A percentile compares a stretch with the other conserved stretches of the same genome.
phyloP scores from a whole-genome alignment of 768 basidiomycete species.

The Xerocomus potaroensis region DNA sequence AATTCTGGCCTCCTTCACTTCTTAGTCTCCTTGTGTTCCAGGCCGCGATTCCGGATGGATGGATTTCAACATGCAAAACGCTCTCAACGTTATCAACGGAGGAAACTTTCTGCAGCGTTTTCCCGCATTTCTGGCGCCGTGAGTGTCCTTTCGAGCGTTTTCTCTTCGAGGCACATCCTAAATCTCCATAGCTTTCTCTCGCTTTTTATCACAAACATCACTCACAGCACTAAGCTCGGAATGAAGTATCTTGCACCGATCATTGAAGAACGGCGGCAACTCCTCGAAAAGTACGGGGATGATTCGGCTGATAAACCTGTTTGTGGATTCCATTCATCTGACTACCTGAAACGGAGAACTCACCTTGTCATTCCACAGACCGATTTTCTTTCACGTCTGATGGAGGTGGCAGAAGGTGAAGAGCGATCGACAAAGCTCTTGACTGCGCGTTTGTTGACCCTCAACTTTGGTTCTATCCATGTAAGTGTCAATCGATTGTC shows the following conservation, averaged over 20 bases:
- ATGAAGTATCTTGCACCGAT: constrained; percentile 23
- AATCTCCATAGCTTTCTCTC: constrained; percentile 11
- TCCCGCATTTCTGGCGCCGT: constrained; percentile 33
- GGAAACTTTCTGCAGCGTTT: constrained; percentile 21
- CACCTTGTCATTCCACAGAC: constrained; percentile 13
- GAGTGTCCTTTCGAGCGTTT: background rate
- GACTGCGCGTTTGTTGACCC: constrained; percentile 3
- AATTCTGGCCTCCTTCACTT: background rate
- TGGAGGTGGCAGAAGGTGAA: constrained; percentile 20
- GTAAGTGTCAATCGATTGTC: too few relatives aligned
- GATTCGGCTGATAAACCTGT: constrained; percentile 27
- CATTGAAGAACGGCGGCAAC: constrained; percentile 25
- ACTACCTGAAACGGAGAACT: too few relatives aligned
- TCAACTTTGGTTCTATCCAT: constrained; percentile 19
- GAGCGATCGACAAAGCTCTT: constrained; percentile 20
- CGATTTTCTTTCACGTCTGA: constrained; percentile 32
- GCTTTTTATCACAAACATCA: constrained; percentile 4
- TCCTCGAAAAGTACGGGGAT: constrained; percentile 17
- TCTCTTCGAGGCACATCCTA: background rate
- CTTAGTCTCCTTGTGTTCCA: constrained; percentile 6
- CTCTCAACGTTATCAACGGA: constrained; percentile 22
- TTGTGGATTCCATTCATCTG: background rate
- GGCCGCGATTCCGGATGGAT: constrained; percentile 39
- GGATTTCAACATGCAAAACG: constrained; percentile 27
- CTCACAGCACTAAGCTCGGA: constrained; percentile 1